phyloP scores from a whole-genome alignment of 306 rosid genomes.

The Rubus parviflorus region DNA sequence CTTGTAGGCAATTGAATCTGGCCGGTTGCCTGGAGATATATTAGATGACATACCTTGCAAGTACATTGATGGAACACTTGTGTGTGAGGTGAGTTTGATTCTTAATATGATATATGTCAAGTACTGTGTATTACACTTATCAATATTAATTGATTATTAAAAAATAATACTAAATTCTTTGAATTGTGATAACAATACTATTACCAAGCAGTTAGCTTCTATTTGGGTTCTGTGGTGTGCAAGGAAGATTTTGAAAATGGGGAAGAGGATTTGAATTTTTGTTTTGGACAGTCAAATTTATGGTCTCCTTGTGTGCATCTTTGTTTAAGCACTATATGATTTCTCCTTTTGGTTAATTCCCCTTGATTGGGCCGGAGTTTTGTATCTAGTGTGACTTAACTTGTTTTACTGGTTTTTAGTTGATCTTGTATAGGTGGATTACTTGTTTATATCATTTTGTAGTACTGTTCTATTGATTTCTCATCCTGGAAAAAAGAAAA shows the following conservation, averaged over 20 bases:
- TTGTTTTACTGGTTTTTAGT: not conserved
- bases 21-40: constrained; percentile 91
- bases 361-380: not conserved
- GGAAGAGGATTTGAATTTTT: not conserved
- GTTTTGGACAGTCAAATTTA: not conserved
- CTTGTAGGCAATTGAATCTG: constrained; percentile 94
- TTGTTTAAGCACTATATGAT: not conserved
- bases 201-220: constrained; percentile 3
- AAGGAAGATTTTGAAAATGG: not conserved
- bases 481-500: not conserved
- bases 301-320: not conserved
- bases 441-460: not conserved
- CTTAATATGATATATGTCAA: constrained; percentile 27
- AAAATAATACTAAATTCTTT: not conserved
- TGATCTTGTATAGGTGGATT: not conserved
- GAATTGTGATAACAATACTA: not conserved
- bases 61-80: constrained; percentile 76
- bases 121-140: not conserved
- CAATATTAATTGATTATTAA: not conserved
- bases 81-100: constrained; percentile 75
- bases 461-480: not conserved
- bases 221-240: not conserved
- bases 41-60: constrained; percentile 93
- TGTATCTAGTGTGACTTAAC: not conserved
- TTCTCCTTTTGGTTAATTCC: not conserved